Conservation (phyloP, 23 red algal genomes). For the Gracilaria gracilis region DNA sequence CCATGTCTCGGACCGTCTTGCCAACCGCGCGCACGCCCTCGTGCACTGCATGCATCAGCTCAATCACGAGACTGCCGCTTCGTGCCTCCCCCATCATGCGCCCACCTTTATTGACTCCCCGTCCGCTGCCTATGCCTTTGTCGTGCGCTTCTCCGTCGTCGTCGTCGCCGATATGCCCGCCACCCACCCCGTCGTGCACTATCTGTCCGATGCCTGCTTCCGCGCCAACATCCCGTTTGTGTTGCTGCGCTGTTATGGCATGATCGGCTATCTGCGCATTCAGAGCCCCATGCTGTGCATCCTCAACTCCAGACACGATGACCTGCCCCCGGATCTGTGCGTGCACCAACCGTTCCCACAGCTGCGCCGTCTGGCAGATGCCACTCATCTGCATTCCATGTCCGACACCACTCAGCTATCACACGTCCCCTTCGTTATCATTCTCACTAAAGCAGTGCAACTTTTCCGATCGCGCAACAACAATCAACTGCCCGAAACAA, state of each 20-base stretch:
- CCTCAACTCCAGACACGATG: slow-evolving; percentile 54
- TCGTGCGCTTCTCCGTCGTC: slow-evolving; percentile 78
- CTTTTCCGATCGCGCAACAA: slow-evolving; percentile 35
- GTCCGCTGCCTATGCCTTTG: slow-evolving; percentile 50
- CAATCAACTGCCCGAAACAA: slow-evolving; percentile 31
- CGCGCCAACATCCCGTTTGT: slow-evolving; percentile 76
- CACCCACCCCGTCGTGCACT: slow-evolving; percentile 32
- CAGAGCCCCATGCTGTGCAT: slow-evolving; percentile 75
- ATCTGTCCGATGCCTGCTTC: slow-evolving; percentile 73
- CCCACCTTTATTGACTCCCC: slow-evolving; percentile 33
- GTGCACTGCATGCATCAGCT: slow-evolving; percentile 60
- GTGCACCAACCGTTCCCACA: slow-evolving; percentile 78
- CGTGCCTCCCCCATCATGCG: slow-evolving; percentile 35
- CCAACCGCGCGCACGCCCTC: slow-evolving; percentile 60
- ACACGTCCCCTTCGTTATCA: slow-evolving; percentile 79
- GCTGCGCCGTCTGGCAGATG: slow-evolving; percentile 46
- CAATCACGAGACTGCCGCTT: slow-evolving; percentile 49
- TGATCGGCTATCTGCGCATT: slow-evolving; percentile 77
- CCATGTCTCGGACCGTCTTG: background rate
- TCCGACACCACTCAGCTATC: slow-evolving; percentile 57
- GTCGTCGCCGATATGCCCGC: slow-evolving; percentile 66
- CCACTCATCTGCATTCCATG: slow-evolving; percentile 42
- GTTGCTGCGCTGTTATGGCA: slow-evolving; percentile 68
- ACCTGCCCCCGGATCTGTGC: slow-evolving; percentile 59
- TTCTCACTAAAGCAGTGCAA: slow-evolving; percentile 75